Percentiles rank a stretch among this genome's conserved stretches.
These are phyloP conservation scores for Rhynchosporium secalis DNA, from an alignment of 2,329 filamentous ascomycete genomes.

Conservation along the genomic window DNA sequence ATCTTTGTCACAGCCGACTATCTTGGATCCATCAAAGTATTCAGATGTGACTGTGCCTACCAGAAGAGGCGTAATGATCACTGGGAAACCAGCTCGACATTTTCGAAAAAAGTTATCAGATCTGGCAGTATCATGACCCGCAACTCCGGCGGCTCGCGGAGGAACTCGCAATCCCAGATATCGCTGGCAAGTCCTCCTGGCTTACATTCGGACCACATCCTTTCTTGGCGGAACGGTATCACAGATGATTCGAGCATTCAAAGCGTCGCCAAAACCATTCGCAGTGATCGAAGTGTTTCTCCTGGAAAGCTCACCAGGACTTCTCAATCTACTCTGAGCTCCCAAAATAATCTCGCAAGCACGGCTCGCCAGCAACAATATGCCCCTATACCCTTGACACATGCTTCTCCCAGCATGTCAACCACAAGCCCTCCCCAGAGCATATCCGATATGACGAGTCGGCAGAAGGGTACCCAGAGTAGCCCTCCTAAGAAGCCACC, in stretches of 20 bases:
- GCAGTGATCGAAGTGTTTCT: slow-evolving; percentile 55
- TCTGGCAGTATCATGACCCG: slow-evolving; percentile 45
- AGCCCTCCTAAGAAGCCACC: slow-evolving; percentile 44
- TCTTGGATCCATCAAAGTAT: slow-evolving; percentile 86
- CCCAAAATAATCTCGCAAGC: slow-evolving; percentile 35
- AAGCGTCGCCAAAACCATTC: slow-evolving; percentile 47
- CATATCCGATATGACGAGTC: slow-evolving; percentile 26
- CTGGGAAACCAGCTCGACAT: slow-evolving; percentile 76
- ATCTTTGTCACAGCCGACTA: slow-evolving; percentile 93
- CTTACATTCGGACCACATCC: slow-evolving; percentile 67
- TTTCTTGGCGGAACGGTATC: slow-evolving; percentile 80
- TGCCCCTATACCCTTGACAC: slow-evolving; percentile 21
- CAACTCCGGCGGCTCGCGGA: slow-evolving; percentile 47
- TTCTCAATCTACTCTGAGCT: slow-evolving; percentile 28
- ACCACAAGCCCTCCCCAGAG: slow-evolving; percentile 36
- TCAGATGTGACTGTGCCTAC: slow-evolving; percentile 82
- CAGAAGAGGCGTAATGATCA: slow-evolving; percentile 73
- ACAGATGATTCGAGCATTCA: slow-evolving; percentile 44
- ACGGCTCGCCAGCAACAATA: slow-evolving; percentile 37
- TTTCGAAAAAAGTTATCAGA: slow-evolving; percentile 52
- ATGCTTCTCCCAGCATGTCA: slow-evolving; percentile 32
- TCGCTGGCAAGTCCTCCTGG: slow-evolving; percentile 36
- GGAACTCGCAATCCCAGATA: slow-evolving; percentile 44
- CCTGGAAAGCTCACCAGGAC: slow-evolving; percentile 45
- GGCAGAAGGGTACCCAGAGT: slow-evolving; percentile 24